Base-by-base conservation (phyloP, 495 filamentous ascomycete species). In the Annulohypoxylon moriforme region DNA sequence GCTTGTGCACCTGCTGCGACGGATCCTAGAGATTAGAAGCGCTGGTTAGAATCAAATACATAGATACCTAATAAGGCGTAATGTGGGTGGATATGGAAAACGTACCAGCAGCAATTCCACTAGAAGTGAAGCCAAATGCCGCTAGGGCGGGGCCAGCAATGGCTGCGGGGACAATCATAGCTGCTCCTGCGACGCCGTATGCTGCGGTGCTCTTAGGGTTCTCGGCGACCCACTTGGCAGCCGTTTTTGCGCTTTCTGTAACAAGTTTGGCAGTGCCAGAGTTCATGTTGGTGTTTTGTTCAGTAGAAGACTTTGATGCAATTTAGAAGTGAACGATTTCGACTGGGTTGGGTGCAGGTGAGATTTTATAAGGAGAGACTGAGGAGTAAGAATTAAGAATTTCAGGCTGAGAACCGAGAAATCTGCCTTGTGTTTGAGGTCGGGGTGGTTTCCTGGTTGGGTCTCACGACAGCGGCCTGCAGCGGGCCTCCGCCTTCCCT, bases 1-100 rank as follows among this genome's bases (percentile, higher is more conserved):
- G 60, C 42, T 20, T 78, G 77, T 0, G 47, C 42, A 0, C 27
- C 46, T 0, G 76, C 59, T 44, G 76, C 76, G 10, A 75, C 1
- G 1, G 77, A 72, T 4, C 57, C 71, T 76, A 27, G 9, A 44
- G 25, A 11, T 44, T 22, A 18, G 3, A 47, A 0, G 14, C 0
- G 14, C 46, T 3, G 8, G 29, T 47, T 56, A 65, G 36, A 18
- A 24, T 0, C 40, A 40, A 25, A 1, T 14, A n/a, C n/a, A 40
- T 14, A 42, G 4, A 10, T 13, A 49, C n/a, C n/a, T n/a, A 10
- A 25, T 16, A 33, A 7, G 16, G 27, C 13, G 13, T 29, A 0
- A 38, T 38, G 31, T 24, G 22, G 0, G 22, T 1, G 25, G 1
- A 8, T 52, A 58, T 50, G n/a, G 7, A 40, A 40, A 40, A 52